Evolutionary conservation across 1,284 basidiomycete species (phyloP), one percentile per base, ranked within the genome.

Genomic region (Farysia itapuensis): DNA sequence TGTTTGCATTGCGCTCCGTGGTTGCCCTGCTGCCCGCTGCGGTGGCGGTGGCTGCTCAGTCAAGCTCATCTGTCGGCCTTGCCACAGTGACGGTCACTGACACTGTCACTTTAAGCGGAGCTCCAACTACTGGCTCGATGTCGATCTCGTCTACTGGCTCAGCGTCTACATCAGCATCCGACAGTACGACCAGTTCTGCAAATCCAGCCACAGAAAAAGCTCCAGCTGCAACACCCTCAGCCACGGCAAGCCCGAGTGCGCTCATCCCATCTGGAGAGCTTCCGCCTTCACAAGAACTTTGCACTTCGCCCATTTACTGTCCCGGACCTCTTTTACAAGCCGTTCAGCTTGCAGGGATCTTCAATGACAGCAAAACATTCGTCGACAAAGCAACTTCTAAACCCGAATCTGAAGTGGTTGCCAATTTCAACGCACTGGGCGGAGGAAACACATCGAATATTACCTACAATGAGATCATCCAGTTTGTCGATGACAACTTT

Each of bases 281-380:
- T 18, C 64, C 64, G 13, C 45, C 48, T 3, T 6, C 20, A n/a
- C 68, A 71, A 41, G 46, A 48, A 31, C 57, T 45, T 19, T 67
- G 67, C 64, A 50, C 38, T 0, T 65, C 51, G 16, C 56, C 57
- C 22, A 67, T 74, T 51, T 73, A 63, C 61, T 74, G 72, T 38
- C 68, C 72, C 5, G 70, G 72, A 12, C 53, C 57, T 25, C 45
- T 74, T 15, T 49, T 74, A 8, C 72, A 73, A 32, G 86, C 89
- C 1, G 85, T 94, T 45, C 87, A 92, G 78, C 67, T 94, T 33
- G 86, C 90, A 0, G 75, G 82, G 21, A 79, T 89, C 24, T 96
- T 84, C 75, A 70, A 81, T 0, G 92, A 96, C 77, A 85, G 85
- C 40, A 95, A 95, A 79, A 90, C 88, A 0, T 88, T 95, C 74